These are phyloP conservation scores for Lagenidium giganteum DNA, from an alignment of 352 stramenopile species.

Conservation along the genomic window DNA sequence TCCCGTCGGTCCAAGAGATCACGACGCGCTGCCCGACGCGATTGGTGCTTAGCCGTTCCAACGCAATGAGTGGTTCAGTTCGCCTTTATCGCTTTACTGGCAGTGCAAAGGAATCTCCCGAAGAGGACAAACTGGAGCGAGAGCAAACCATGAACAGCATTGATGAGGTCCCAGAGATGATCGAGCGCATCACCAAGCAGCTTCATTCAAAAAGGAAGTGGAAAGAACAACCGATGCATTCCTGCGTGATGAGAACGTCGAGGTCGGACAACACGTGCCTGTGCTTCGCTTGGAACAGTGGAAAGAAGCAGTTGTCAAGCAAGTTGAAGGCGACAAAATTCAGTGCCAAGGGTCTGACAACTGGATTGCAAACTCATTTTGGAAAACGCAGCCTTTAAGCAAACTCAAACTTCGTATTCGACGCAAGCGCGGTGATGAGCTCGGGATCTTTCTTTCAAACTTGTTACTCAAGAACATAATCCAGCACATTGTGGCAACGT, in stretches of 20 bases:
- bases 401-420: too few species aligned
- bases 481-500: slow-evolving; percentile 30
- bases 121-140: too few species aligned
- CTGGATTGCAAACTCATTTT: too few species aligned
- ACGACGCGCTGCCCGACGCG: slow-evolving; percentile 80
- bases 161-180: slow-evolving; percentile 32
- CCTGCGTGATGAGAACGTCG: too few species aligned
- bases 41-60: slow-evolving; percentile 48
- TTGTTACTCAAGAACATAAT: slow-evolving; percentile 33
- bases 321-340: too few species aligned
- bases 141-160: slow-evolving; percentile 28
- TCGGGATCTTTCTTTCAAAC: slow-evolving; percentile 16
- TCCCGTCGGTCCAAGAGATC: slow-evolving; percentile 71
- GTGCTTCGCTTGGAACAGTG: too few species aligned
- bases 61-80: slow-evolving; percentile 39
- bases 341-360: too few species aligned
- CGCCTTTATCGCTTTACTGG: slow-evolving; percentile 53
- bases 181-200: slow-evolving; percentile 49
- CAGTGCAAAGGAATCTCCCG: slow-evolving; percentile 12
- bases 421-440: slow-evolving; percentile 19
- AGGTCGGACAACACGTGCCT: too few species aligned
- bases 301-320: too few species aligned
- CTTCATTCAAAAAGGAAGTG: too few species aligned
- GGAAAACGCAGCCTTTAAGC: too few species aligned
- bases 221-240: too few species aligned